Percentiles rank a stretch among this genome's conserved stretches.
These are phyloP conservation scores for Tolypocladium pustulatum DNA, from an alignment of 2,329 filamentous ascomycete species.

Conservation along the genomic window DNA sequence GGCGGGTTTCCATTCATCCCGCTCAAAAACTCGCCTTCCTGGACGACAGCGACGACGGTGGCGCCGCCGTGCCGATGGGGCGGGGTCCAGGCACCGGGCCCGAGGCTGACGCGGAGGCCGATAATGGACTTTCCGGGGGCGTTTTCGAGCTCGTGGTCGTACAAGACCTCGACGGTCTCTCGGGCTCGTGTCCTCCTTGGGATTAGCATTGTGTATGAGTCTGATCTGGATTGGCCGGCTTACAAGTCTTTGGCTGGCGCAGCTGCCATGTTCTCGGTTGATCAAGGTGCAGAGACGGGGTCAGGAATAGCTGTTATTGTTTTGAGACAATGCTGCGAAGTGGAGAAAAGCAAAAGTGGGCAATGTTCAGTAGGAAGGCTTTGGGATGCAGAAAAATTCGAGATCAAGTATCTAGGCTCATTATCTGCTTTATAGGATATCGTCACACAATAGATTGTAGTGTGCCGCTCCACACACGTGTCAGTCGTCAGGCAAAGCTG, in stretches of 20 bases:
- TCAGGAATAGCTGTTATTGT: neutral
- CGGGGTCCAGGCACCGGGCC: constrained; percentile 25
- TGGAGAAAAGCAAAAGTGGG: neutral
- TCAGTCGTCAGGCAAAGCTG: neutral
- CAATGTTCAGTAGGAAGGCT: neutral
- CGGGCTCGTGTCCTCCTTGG: constrained; percentile 2
- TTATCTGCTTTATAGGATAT: neutral
- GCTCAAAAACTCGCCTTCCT: constrained; percentile 28
- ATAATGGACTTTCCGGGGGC: constrained; percentile 28
- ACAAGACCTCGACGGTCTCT: constrained; percentile 4
- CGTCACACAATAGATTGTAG: neutral
- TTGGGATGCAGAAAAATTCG: neutral
- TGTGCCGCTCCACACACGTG: neutral
- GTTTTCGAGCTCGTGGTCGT: constrained; percentile 23
- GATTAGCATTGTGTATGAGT: neutral
- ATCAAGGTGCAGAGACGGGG: neutral
- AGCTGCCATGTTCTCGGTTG: neutral
- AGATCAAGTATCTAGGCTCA: neutral
- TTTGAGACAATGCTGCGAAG: neutral
- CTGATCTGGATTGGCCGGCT: neutral
- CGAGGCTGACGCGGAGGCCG: constrained; percentile 23
- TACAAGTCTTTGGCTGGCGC: neutral
- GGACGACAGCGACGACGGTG: constrained; percentile 26
- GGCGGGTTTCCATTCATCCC: constrained; percentile 38
- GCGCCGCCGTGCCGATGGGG: constrained; percentile 35